Evolutionary conservation across 2,329 filamentous ascomycete species (phyloP).

Genomic region (Calycina herbarum): DNA sequence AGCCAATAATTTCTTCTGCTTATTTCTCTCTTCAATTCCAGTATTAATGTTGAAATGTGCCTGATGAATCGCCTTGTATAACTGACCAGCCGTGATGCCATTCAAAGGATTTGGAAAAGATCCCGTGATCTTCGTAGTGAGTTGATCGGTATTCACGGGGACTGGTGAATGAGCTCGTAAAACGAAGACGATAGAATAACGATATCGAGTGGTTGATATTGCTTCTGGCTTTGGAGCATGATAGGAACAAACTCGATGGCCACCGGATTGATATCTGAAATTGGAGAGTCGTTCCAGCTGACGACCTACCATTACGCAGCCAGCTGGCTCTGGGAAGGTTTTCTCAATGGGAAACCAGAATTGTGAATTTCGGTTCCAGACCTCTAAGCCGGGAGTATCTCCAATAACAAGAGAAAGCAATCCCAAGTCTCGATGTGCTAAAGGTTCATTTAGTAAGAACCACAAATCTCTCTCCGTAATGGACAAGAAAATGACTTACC

Average conservation of each 20-base stretch:
- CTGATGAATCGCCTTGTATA: constrained; percentile 25
- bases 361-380: constrained; percentile 22
- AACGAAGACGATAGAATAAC: constrained; percentile 35
- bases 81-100: constrained; percentile 22
- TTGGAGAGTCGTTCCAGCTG: constrained; percentile 31
- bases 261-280: constrained; percentile 27
- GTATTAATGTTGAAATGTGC: constrained; percentile 33
- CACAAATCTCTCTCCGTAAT: background rate
- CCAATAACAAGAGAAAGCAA: constrained; percentile 32
- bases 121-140: constrained; percentile 31
- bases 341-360: constrained; percentile 29
- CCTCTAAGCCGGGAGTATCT: constrained; percentile 33
- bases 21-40: constrained; percentile 23
- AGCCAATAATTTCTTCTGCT: constrained; percentile 26
- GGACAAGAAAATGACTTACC: constrained; percentile 19
- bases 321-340: constrained; percentile 21
- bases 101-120: constrained; percentile 22
- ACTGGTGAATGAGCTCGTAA: constrained; percentile 29
- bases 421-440: constrained; percentile 32
- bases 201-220: constrained; percentile 8
- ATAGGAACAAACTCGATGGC: constrained; percentile 31
- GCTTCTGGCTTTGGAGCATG: background rate
- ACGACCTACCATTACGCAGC: constrained; percentile 29
- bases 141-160: constrained; percentile 27
- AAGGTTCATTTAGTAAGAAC: background rate